phyloP scores from a whole-genome alignment of 768 basidiomycete species.

The Rhodotorula sphaerocarpa region DNA sequence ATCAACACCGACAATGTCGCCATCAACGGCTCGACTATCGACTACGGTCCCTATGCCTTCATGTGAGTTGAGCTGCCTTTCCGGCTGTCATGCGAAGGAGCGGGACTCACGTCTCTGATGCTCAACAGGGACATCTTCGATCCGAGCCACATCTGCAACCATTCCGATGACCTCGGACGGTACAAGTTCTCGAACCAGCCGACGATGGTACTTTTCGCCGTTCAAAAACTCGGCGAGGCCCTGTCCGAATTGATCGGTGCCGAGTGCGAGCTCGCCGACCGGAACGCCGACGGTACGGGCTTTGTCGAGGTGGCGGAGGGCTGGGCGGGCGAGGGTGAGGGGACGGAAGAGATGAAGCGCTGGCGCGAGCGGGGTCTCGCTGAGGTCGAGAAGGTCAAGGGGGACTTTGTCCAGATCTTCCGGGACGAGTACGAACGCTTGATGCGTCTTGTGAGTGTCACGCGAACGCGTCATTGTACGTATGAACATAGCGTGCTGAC shows the following conservation, averaged over 20 bases:
- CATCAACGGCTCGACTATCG: conserved; percentile 50
- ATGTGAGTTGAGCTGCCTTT: conserved; percentile 12
- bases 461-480: no score
- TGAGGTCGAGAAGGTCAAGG: conserved; percentile 56
- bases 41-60: conserved; percentile 49
- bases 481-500: neutral
- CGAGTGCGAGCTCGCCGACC: conserved; percentile 55
- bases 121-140: conserved; percentile 91
- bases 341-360: conserved; percentile 50
- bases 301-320: conserved; percentile 47
- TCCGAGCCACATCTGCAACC: conserved; percentile 77
- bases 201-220: conserved; percentile 56
- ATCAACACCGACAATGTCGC: conserved; percentile 85
- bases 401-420: conserved; percentile 54
- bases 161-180: conserved; percentile 61
- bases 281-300: conserved; percentile 38
- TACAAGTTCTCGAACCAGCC: conserved; percentile 43
- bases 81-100: neutral
- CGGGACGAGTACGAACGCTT: conserved; percentile 58
- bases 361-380: conserved; percentile 59
- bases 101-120: no score
- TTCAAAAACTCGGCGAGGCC: conserved; percentile 55
- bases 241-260: conserved; percentile 80
- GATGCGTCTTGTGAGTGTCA: conserved; percentile 46
- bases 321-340: conserved; percentile 56